Conservation (phyloP, 345 rosid species). For the Eucalyptus sp. region DNA sequence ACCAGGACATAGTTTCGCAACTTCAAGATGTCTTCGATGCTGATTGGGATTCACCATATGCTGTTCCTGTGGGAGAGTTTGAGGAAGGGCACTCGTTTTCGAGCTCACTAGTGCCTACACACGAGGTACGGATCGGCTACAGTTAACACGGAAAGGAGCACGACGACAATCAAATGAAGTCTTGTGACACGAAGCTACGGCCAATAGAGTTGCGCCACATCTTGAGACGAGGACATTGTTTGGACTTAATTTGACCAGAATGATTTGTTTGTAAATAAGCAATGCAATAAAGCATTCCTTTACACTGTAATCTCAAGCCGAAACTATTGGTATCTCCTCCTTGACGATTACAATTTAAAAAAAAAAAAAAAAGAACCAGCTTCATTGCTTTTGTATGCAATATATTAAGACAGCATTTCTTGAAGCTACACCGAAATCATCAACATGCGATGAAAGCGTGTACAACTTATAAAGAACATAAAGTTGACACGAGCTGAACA, state of each 20-base stretch:
- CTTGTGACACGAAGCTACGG: not conserved
- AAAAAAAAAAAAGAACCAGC: not conserved
- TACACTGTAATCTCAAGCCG: not conserved
- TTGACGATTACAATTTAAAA: not conserved
- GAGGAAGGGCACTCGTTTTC: slow-evolving; percentile 3
- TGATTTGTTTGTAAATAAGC: not conserved
- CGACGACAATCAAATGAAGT: not conserved
- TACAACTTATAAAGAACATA: not conserved
- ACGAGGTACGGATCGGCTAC: not conserved
- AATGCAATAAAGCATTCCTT: too few relatives aligned
- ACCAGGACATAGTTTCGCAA: slow-evolving; percentile 46
- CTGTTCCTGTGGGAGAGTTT: slow-evolving; percentile 34
- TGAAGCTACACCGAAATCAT: not conserved
- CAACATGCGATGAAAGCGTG: not conserved
- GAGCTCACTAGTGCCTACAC: not conserved
- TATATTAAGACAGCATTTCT: not conserved
- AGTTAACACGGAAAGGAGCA: not conserved
- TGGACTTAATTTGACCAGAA: not conserved
- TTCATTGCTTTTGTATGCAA: not conserved
- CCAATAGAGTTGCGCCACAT: not conserved
- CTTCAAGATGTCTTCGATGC: slow-evolving; percentile 71
- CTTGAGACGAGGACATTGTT: not conserved
- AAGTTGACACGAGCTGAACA: not conserved
- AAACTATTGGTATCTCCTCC: not conserved
- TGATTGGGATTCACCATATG: slow-evolving; percentile 80